A percentile compares a stretch with the other conserved stretches of the same genome.
phyloP scores from a whole-genome alignment of 2,329 filamentous ascomycete species.

The Colletotrichum sp. region DNA sequence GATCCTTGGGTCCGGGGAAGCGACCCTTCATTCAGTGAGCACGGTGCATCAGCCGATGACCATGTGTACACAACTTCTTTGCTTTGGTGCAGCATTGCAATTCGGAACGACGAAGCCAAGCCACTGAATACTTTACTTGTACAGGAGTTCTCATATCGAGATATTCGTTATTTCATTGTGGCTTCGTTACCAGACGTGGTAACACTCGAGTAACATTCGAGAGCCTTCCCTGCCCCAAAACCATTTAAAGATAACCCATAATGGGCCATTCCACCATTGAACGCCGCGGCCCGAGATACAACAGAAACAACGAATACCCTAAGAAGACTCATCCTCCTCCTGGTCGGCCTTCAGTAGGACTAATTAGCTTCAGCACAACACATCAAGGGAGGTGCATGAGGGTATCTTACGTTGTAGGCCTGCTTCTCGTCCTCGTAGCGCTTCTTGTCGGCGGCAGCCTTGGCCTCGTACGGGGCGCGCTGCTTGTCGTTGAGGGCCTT shows the following conservation, averaged over 20 bases:
- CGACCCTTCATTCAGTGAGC: not conserved
- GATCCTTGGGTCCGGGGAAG: not conserved
- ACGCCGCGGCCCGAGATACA: slow-evolving; percentile 8
- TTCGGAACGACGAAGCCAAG: not conserved
- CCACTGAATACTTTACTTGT: not conserved
- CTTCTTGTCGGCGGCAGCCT: slow-evolving; percentile 98
- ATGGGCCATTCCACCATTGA: not conserved
- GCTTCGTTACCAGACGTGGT: not conserved
- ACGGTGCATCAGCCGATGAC: not conserved
- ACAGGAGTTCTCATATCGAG: not conserved
- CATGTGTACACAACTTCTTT: not conserved
- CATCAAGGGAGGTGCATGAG: not conserved
- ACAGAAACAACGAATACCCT: slow-evolving; percentile 23
- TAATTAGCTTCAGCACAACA: slow-evolving; percentile 30
- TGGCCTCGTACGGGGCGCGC: slow-evolving; percentile 91
- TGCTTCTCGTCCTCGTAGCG: slow-evolving; percentile 98
- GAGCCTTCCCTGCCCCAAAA: not conserved
- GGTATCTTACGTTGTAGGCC: slow-evolving; percentile 78
- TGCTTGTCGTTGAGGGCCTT: slow-evolving; percentile 96
- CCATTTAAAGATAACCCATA: not conserved
- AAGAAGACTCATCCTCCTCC: slow-evolving; percentile 59
- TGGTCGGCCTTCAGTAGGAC: slow-evolving; percentile 55
- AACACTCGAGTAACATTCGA: not conserved
- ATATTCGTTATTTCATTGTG: not conserved
- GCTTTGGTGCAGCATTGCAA: not conserved